A percentile compares a stretch with the other conserved stretches of the same genome.
These are phyloP conservation scores for Pseudisothecium myosuroides DNA, from an alignment of 225 moss, liverwort and hornwort species.

Conservation along the genomic window DNA sequence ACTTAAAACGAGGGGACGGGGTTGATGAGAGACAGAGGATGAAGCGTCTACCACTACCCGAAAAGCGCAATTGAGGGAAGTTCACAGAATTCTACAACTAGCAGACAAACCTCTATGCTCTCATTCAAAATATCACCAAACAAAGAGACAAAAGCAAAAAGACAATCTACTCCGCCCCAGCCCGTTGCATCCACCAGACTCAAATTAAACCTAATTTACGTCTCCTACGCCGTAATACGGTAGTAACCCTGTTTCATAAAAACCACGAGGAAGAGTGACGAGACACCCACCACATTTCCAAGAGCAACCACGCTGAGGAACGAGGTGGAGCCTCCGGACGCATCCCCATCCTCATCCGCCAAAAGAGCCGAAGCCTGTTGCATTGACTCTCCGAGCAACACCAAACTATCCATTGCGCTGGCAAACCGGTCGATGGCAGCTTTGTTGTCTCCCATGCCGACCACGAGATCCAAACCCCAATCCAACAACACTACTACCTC, in stretches of 20 bases:
- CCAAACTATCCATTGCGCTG: slow-evolving; percentile 82
- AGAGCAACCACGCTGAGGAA: slow-evolving; percentile 87
- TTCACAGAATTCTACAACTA: neutral
- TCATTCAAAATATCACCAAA: neutral
- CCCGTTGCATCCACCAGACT: neutral
- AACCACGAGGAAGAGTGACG: neutral
- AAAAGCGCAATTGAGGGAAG: neutral
- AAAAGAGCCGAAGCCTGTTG: slow-evolving; percentile 89
- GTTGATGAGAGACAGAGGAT: neutral
- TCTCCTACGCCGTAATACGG: neutral
- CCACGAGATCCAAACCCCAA: slow-evolving; percentile 19
- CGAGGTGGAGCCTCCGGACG: slow-evolving; percentile 33
- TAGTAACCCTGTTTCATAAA: neutral
- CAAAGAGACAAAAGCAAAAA: neutral
- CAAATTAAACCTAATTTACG: slow-evolving; percentile 13
- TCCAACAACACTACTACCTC: neutral
- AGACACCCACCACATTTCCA: slow-evolving; percentile 75
- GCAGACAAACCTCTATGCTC: neutral
- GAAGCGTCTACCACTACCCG: neutral
- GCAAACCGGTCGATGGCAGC: slow-evolving; percentile 41
- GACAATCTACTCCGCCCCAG: neutral
- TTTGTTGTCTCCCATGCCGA: slow-evolving; percentile 33
- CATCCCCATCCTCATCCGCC: slow-evolving; percentile 78
- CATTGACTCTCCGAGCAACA: slow-evolving; percentile 85
- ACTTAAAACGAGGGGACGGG: neutral